phyloP scores from a whole-genome alignment of 371 early-diverging fungal species.

The Polyrhizophydium stewartii region DNA sequence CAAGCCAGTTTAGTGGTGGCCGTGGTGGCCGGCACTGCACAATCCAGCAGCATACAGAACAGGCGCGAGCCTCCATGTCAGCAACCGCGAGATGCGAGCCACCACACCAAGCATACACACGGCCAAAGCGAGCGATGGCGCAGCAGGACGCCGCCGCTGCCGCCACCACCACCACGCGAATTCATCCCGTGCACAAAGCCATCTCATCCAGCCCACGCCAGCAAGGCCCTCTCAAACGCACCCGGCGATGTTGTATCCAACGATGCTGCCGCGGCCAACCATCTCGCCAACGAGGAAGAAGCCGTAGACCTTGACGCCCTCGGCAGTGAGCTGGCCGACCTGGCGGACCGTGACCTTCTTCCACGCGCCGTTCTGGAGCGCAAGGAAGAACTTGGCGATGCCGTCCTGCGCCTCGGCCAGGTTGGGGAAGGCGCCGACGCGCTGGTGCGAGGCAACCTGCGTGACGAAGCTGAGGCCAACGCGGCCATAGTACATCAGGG shows the following conservation, averaged over 20 bases:
- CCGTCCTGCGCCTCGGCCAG: slow-evolving; percentile 37
- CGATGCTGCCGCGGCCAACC: slow-evolving; percentile 43
- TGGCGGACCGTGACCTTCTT: slow-evolving; percentile 45
- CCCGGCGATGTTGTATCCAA: slow-evolving; percentile 47
- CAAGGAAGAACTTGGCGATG: slow-evolving; percentile 32
- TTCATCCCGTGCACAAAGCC: too few relatives aligned
- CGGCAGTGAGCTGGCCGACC: slow-evolving; percentile 22
- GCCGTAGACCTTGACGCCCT: slow-evolving; percentile 39
- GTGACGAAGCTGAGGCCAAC: slow-evolving; percentile 36
- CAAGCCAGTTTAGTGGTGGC: too few relatives aligned
- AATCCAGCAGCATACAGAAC: too few relatives aligned
- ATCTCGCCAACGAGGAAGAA: slow-evolving; percentile 56
- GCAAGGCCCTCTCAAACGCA: too few relatives aligned
- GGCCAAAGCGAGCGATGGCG: too few relatives aligned
- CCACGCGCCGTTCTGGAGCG: slow-evolving; percentile 45
- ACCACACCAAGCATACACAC: too few relatives aligned
- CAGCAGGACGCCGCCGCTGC: too few relatives aligned
- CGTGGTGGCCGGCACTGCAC: too few relatives aligned
- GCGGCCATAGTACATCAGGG: slow-evolving; percentile 35
- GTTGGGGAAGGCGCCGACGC: slow-evolving; percentile 29
- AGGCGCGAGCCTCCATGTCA: too few relatives aligned
- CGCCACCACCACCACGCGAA: too few relatives aligned
- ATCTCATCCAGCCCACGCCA: too few relatives aligned
- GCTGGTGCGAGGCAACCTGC: slow-evolving; percentile 37
- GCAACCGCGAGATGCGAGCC: too few relatives aligned